These are phyloP conservation scores for Pythium monospermum DNA, from an alignment of 352 stramenopile species.

Conservation along the genomic window DNA sequence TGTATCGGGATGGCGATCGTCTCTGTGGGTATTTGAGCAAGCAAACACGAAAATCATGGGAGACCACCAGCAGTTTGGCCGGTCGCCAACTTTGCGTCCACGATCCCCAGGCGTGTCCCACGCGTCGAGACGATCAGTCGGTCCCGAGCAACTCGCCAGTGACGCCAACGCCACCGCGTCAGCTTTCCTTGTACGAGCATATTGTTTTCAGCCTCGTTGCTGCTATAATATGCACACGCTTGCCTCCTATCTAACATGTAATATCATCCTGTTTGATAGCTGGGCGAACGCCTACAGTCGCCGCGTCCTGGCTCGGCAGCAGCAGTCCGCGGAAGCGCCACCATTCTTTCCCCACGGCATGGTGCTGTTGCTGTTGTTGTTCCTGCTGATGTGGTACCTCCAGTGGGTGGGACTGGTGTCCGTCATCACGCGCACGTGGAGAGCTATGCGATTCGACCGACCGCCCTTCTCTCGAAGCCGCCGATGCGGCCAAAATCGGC, in stretches of 20 bases:
- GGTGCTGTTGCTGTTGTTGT: conserved; percentile 1
- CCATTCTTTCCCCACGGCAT: no score
- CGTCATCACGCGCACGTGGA: neutral
- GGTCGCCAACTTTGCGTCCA: conserved; percentile 41
- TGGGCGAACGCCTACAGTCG: conserved; percentile 41
- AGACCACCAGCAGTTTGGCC: conserved; percentile 48
- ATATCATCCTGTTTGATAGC: conserved; percentile 16
- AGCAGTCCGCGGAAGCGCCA: neutral
- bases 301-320: conserved; percentile 32
- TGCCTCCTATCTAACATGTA: neutral
- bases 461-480: conserved; percentile 15
- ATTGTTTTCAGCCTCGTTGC: neutral
- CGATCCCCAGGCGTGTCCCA: conserved; percentile 31
- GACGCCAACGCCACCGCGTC: conserved; percentile 9
- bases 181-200: neutral
- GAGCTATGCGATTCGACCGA: neutral
- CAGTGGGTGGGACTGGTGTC: neutral
- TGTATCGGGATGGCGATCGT: no score
- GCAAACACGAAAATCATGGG: neutral
- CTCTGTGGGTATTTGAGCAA: neutral
- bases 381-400: neutral
- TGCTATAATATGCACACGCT: neutral
- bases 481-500: conserved; percentile 18
- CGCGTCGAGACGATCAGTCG: conserved; percentile 12
- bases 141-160: conserved; percentile 18